phyloP scores from a whole-genome alignment of 2,329 filamentous ascomycete species.

The Thermomyces lanuginosus region DNA sequence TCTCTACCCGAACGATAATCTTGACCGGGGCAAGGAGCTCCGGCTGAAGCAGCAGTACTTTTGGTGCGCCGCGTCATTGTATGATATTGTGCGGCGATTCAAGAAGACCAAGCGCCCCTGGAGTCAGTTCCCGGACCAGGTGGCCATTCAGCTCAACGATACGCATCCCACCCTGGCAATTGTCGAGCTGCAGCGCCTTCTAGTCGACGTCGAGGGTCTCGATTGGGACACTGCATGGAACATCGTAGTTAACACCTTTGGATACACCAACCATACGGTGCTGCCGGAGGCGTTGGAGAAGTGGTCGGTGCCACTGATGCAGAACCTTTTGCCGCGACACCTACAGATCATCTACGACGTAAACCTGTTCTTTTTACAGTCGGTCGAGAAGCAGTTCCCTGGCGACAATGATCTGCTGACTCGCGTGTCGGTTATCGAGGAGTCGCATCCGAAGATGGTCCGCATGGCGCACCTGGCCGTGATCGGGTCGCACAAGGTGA shows the following conservation, averaged over 20 bases:
- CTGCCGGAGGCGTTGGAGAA: constrained; percentile 94
- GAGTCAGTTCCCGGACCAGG: constrained; percentile 83
- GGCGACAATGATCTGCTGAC: constrained; percentile 71
- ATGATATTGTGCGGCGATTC: constrained; percentile 92
- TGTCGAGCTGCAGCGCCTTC: constrained; percentile 84
- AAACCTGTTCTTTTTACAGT: constrained; percentile 84
- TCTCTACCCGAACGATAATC: constrained; percentile 91
- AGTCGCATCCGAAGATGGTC: constrained; percentile 92
- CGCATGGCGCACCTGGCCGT: constrained; percentile 93
- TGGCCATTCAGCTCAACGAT: constrained; percentile 95
- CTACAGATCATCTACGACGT: constrained; percentile 97
- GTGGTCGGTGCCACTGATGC: constrained; percentile 85
- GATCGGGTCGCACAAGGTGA: constrained; percentile 97
- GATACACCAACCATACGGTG: constrained; percentile 97
- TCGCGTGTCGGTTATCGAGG: constrained; percentile 93
- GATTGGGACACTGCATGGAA: constrained; percentile 88
- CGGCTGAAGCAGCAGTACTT: constrained; percentile 99
- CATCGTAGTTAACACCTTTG: constrained; percentile 64
- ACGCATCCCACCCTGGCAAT: constrained; percentile 94
- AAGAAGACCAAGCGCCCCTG: constrained; percentile 90
- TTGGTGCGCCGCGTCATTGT: constrained; percentile 93
- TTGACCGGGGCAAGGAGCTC: constrained; percentile 91
- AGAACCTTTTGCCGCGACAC: constrained; percentile 84
- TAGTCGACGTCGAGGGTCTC: constrained; percentile 75
- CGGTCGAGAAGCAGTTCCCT: constrained; percentile 78